Percentiles rank a stretch among this genome's conserved stretches.
These are phyloP conservation scores for Phytopythium cucurbitacearum DNA, from an alignment of 352 stramenopile genomes.

Conservation along the genomic window DNA sequence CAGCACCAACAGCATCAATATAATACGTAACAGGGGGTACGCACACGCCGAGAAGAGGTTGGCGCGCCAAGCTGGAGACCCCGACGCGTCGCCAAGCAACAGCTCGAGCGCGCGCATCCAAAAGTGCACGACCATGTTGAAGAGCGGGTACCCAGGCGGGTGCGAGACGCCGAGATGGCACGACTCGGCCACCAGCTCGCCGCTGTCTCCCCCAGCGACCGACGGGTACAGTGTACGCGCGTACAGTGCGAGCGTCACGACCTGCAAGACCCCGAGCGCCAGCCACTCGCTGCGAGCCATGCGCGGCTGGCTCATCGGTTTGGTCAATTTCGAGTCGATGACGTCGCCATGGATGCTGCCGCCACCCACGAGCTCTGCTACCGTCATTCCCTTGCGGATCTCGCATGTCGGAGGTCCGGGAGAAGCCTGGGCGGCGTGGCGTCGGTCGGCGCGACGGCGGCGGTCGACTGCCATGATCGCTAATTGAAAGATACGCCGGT, in stretches of 20 bases:
- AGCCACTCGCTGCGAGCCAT: neutral
- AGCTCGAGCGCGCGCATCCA: slow-evolving; percentile 20
- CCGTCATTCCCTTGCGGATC: too few species aligned
- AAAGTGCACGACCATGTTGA: slow-evolving; percentile 86
- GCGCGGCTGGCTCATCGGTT: neutral
- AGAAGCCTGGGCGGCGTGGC: slow-evolving; percentile 1
- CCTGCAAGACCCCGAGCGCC: slow-evolving; percentile 8
- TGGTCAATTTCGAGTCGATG: too few species aligned
- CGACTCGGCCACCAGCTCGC: slow-evolving; percentile 92
- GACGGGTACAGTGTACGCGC: slow-evolving; percentile 75
- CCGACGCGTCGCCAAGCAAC: neutral
- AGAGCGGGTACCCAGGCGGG: slow-evolving; percentile 93
- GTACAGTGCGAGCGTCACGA: slow-evolving; percentile 57
- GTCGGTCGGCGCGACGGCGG: neutral
- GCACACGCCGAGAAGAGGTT: slow-evolving; percentile 87
- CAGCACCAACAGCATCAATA: neutral
- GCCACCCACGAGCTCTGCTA: neutral
- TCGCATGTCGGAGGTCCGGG: neutral
- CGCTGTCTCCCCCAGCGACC: slow-evolving; percentile 88
- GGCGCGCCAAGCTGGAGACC: slow-evolving; percentile 69
- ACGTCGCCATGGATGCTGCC: too few species aligned
- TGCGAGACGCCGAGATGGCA: slow-evolving; percentile 92
- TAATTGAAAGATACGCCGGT: slow-evolving; percentile 1
- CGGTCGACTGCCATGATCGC: neutral
- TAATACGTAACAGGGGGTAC: slow-evolving; percentile 2